phyloP scores from a whole-genome alignment of 306 rosid genomes.

The Dryas octopetala region DNA sequence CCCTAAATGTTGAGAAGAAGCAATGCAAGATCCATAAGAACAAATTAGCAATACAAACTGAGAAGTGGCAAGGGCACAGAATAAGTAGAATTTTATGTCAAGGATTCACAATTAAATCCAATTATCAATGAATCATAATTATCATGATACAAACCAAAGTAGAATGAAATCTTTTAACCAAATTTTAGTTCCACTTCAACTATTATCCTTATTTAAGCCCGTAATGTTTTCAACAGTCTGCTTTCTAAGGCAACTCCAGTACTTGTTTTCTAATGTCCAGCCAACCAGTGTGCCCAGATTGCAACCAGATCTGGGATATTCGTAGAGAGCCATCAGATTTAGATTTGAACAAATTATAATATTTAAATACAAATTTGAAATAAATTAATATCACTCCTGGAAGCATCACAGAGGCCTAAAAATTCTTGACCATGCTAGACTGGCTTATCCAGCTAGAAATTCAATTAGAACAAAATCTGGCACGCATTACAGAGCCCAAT shows the following conservation, averaged over 20 bases:
- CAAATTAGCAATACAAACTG: slow-evolving; percentile 11
- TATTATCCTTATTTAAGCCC: neutral
- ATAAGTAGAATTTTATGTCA: slow-evolving; percentile 11
- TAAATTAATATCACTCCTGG: neutral
- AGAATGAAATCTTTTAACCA: neutral
- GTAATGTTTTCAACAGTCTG: neutral
- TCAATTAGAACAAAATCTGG: neutral
- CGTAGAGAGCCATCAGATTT: neutral
- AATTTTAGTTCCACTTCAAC: slow-evolving; percentile 1
- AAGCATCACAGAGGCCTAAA: neutral
- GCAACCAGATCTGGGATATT: neutral
- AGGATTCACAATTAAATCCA: neutral
- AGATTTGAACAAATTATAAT: neutral
- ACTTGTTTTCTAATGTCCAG: neutral
- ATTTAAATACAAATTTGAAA: neutral
- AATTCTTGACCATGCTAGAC: neutral
- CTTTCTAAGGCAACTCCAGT: neutral
- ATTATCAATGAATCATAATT: neutral
- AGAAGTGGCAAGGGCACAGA: slow-evolving; percentile 20
- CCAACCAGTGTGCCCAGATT: neutral
- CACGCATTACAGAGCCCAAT: neutral
- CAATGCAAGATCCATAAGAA: slow-evolving; percentile 25
- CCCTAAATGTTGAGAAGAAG: slow-evolving; percentile 48
- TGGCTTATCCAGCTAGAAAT: neutral
- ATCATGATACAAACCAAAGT: slow-evolving; percentile 2